Evolutionary conservation across 129 eudicot genomes (phyloP), one percentile per base, ranked within the genome.

Genomic region (Rutidosis leptorrhynchoides): DNA sequence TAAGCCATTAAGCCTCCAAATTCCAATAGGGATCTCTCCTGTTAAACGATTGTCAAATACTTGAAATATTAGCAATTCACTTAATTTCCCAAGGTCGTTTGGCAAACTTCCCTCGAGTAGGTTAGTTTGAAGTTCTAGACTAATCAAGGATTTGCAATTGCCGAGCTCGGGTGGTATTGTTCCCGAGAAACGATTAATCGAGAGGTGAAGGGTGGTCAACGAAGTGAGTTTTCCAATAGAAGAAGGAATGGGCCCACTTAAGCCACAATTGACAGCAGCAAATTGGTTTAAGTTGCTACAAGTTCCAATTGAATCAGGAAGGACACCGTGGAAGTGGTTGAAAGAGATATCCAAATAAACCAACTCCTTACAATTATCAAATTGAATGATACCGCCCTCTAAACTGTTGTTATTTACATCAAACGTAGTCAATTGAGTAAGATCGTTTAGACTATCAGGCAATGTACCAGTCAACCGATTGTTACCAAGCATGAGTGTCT

Each of bases 81-180:
- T 70, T 32, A 87, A 71, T 84, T 56, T 74, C 69, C 90, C 94
- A 45, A 91, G 70, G 28, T 91, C 88, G 25, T 75, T 68, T 25
- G 96, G 97, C 53, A 91, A 78, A 12, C 24, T 70, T 57, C 94
- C 94, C 64, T 81, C 95, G 12, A 91, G 83, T 58, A 52, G 78
- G 83, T 85, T 91, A 17, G 28, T 72, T 17, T 73, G 58, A 57
- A 91, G 69, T 76, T 71, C 73, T 32, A 91, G 80, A 58, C 60
- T 79, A 56, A 57, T 72, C 78, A 91, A 77, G 12, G 90, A 82
- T 27, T 65, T 56, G 75, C 97, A 91, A 16, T 77, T 78, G 15
- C 94, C 96, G 71, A 91, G 79, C 73, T 87, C 90, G 4, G 88
- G 82, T 0, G 94, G 96, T 66, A 91, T 87, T 21, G 37, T 69